Evolutionary conservation across 208 protist species (phyloP), one percentile per base, ranked within the genome.

Genomic region (Crithidia sp.): DNA sequence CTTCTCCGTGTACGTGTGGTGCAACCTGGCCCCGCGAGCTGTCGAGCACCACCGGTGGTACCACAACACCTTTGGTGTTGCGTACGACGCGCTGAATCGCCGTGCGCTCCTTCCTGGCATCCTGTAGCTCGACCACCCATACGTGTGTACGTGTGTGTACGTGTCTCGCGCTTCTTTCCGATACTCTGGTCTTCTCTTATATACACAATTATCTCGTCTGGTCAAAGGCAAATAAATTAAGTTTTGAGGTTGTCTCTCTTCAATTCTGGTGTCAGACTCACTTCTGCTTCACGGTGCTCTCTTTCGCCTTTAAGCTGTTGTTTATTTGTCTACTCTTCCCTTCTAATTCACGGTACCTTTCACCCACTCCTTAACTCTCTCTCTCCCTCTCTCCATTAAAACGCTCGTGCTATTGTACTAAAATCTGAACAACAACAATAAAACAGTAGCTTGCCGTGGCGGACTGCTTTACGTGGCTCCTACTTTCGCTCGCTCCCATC

Each of bases 1-100:
- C 68, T 96, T 95, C 74, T 16, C 79, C 6, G 58, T 90, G 37
- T 96, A 94, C 66, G 85, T 86, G 53, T 10, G 85, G 41, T 74
- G 81, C 39, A 96, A 96, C 66, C 63, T 95, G 13, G 65, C 89
- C 12, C 91, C 91, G 10, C 87, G 91, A 5, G 91, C 76, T 2
- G 55, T 71, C 37, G 80, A 76, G 53, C 89, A 94, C 61, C 91
- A 96, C 61, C 58, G 12, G 39, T 96, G 89, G 88, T 96, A 96
- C 65, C 7, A 28, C 2, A 37, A 64, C 47, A 82, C 66, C 52
- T 96, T 96, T 66, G 88, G 88, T 3, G 62, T 76, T 14, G 49
- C 44, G 4, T 96, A 96, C 68, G 49, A 17, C 0, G 53, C 43
- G 8, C 79, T 96, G 8, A 4, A 72, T 14, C 83, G 88, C 60